Evolutionary conservation across 106 monocot species (phyloP), one percentile per base, ranked within the genome.

Genomic region (Amphibolis antarctica): DNA sequence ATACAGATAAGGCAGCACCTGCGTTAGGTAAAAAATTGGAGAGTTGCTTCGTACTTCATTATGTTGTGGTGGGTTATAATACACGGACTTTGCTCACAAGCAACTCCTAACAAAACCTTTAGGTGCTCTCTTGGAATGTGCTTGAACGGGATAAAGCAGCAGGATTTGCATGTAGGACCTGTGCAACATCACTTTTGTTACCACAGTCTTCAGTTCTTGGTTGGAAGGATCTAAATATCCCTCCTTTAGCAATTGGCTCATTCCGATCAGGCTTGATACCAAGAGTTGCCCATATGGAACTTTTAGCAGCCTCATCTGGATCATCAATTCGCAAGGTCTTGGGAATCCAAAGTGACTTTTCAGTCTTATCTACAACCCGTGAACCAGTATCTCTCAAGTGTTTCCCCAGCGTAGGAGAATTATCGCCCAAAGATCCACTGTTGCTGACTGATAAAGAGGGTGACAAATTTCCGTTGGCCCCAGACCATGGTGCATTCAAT

Each of bases 251-350:
- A 14, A 45, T 22, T 0, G 68, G 30, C 43, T 75, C 71, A 12
- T 65, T 53, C 13, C 25, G 11, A 44, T 62, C 68, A 30, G 63
- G 74, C 60, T 60, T 77, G 30, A 84, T 84, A 5, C 84, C 84
- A 9, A 80, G 77, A 17, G 84, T 80, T 6, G 84, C 64, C 74
- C 80, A 84, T 58, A 84, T 80, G 25, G 84, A 84, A 55, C 80
- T 84, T 71, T 77, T 84, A 21, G 80, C 80, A 29, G 84, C 84
- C 36, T 65, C 84, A 46, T 72, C 80, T 12, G 77, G 80, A 57
- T 84, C 80, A 71, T 80, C 80, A 36, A 84, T 80, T 77, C 84
- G 77, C 60, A 84, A 59, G 9, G 84, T 84, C 55, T 84, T 84
- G 4, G 84, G 84, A 54, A 80, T 26, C 84, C 84, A 84, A 12